These are phyloP conservation scores for Lactarius psammicola DNA, from an alignment of 768 basidiomycete species.

Conservation along the genomic window DNA sequence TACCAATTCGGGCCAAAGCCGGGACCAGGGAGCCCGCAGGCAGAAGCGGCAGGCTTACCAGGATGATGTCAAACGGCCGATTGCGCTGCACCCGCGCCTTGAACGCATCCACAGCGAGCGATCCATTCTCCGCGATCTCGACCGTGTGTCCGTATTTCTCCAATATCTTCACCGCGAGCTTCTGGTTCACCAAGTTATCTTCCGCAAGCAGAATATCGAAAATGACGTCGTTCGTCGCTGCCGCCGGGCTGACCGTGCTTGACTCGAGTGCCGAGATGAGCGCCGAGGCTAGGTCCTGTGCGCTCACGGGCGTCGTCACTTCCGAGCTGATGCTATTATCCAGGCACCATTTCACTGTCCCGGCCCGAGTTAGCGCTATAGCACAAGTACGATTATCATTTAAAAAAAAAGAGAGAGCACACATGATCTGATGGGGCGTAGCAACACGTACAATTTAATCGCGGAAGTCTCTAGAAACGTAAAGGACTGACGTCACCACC, in stretches of 20 bases:
- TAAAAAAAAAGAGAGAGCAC: too few species aligned
- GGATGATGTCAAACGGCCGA: constrained; percentile 86
- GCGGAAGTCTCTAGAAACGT: constrained; percentile 51
- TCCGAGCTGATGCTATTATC: constrained; percentile 96
- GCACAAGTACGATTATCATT: too few species aligned
- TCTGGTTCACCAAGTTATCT: constrained; percentile 95
- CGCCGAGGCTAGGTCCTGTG: constrained; percentile 88
- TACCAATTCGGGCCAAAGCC: constrained; percentile 1
- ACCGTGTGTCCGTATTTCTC: constrained; percentile 95
- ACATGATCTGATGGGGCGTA: constrained; percentile 12
- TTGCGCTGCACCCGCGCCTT: constrained; percentile 68
- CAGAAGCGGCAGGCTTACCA: constrained; percentile 55
- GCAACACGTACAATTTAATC: constrained; percentile 64
- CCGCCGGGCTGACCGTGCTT: constrained; percentile 86
- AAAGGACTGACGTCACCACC: constrained; percentile 10
- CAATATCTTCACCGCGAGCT: constrained; percentile 92
- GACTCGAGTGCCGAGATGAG: constrained; percentile 93
- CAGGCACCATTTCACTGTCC: constrained; percentile 88
- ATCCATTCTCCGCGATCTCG: constrained; percentile 97
- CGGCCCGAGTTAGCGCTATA: constrained; percentile 13
- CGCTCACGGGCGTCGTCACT: constrained; percentile 84
- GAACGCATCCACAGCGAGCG: constrained; percentile 88
- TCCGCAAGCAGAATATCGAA: constrained; percentile 96
- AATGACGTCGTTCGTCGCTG: constrained; percentile 78
- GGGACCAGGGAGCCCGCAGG: neutral